Evolutionary conservation across 2,329 filamentous ascomycete genomes (phyloP), one percentile per base, ranked within the genome.

Genomic region (Monilinia vaccinii-corymbosi): DNA sequence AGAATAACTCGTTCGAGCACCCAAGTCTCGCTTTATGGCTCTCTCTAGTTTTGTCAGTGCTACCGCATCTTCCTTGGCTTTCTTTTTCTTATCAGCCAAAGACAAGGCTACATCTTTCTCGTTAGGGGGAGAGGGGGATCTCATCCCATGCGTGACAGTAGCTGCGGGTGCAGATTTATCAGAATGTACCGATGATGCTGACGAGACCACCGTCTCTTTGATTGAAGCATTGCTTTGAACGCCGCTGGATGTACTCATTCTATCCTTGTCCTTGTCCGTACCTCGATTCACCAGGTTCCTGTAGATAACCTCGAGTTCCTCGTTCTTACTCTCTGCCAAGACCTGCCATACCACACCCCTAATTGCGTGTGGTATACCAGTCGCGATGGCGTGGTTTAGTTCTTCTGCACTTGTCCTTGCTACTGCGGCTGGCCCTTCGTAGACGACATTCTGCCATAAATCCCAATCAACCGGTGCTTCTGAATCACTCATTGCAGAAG

Each of bases 301-400:
- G 75, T 97, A 99, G n/a, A 91, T 82, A 18, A 79, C 76, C 74
- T 99, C 94, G 21, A 99, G 77, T 48, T 95, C 91, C 62, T 93
- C 88, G 67, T 91, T 96, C 74, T 96, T 96, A 76, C 92, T 97
- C 71, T 96, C 91, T 4, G 94, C 91, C 63, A 99, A 77, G 9
- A 97, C 93, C 75, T 99, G 94, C 94, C 94, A 99, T 55, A 99
- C 92, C 2, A 99, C 94, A n/a, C 94, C 95, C 61, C 94, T 86
- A 63, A 99, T 96, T 3, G 92, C 93, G 66, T 87, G 91, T 1
- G 94, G 94, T 60, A 99, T 99, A 36, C 94, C 94, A 44, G 87
- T 89, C 53, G 93, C 89, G 67, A 99, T 97, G 25, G 94, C 92
- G 65, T 82, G 84, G 71, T 93, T 96, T 60, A 99, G 77, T 72